Conservation (phyloP, 257 asterid genomes). For the Forsythia viridissima region DNA sequence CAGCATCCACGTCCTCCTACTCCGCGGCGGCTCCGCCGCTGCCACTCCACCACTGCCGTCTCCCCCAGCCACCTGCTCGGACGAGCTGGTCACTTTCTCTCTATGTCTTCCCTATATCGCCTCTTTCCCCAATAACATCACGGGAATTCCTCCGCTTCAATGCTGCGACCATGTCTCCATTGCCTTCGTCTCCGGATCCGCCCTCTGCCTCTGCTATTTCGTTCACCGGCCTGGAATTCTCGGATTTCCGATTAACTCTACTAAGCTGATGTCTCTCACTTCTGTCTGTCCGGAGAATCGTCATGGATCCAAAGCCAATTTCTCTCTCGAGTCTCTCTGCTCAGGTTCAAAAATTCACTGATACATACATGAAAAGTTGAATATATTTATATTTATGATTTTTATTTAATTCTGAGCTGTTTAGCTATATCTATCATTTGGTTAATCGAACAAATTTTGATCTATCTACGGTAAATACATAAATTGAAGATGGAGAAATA, state of each 20-base stretch:
- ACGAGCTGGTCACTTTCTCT: conserved; percentile 66
- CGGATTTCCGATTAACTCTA: conserved; percentile 66
- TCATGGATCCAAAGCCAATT: conserved; percentile 15
- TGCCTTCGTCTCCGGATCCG: conserved; percentile 41
- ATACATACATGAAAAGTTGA: background rate
- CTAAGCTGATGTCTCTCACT: conserved; percentile 55
- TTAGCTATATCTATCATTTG: background rate
- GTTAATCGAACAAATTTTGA: background rate
- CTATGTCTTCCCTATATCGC: conserved; percentile 68
- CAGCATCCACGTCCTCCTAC: conserved; percentile 27
- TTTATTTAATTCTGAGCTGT: background rate
- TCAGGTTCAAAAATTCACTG: conserved; percentile 44
- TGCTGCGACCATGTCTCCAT: conserved; percentile 62
- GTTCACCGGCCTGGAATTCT: conserved; percentile 53
- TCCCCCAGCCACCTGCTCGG: conserved; percentile 52
- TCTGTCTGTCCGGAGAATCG: conserved; percentile 46
- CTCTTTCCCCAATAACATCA: conserved; percentile 59
- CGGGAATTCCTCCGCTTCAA: conserved; percentile 54
- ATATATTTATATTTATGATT: background rate
- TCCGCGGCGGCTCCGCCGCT: conserved; percentile 21
- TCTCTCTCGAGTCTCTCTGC: conserved; percentile 57
- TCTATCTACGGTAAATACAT: background rate
- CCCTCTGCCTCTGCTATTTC: conserved; percentile 70
- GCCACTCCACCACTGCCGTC: conserved; percentile 26
- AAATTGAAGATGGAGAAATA: background rate